Base-by-base conservation (phyloP, 805 yeast species). In the Schwanniomyces polymorphus region DNA sequence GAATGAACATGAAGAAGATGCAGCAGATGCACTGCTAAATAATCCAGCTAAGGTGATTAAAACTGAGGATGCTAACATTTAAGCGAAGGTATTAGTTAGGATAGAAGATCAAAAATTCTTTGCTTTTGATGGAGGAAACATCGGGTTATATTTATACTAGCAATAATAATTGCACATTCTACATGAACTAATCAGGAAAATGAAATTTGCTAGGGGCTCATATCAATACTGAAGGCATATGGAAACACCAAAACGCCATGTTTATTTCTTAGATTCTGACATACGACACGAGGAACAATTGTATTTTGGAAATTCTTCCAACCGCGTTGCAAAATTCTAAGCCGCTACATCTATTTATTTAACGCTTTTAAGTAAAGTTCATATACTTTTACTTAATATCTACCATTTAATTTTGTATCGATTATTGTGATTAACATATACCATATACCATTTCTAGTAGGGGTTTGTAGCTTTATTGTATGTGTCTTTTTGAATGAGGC, bases 1-100 rank as follows among this genome's bases (percentile, higher is more conserved):
- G 49, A 67, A 67, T 11, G 76, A 70, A 56, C 78, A 73, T 18
- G 39, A 37, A 21, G 39, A 25, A n/a, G 61, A 50, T 44, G 50
- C 46, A 34, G 58, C 47, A 18, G 48, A 27, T 21, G 52, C 48
- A 12, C 53, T n/a, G 12, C 33, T 38, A 21, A 47, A 14, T 18
- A 47, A 33, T 27, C 27, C 18, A 26, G 44, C 42, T 21, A 43
- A 27, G 17, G 35, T 21, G 21, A 38, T 14, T 38, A 38, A 38
- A n/a, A 26, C 26, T 12, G 38, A 16, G 21, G 35, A 31, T 17
- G 29, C 41, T 26, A 38, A 38, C 41, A 38, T 38, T 18, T 5
- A 37, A 37, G 16, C 39, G 39, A 37, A 16, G 35, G 35, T 31
- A 31, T 31, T 31, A 31, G 35, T 31, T 31, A 31, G 35, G 21